Conservation (phyloP, 306 rosid species). For the Aeschynomene evenia region DNA sequence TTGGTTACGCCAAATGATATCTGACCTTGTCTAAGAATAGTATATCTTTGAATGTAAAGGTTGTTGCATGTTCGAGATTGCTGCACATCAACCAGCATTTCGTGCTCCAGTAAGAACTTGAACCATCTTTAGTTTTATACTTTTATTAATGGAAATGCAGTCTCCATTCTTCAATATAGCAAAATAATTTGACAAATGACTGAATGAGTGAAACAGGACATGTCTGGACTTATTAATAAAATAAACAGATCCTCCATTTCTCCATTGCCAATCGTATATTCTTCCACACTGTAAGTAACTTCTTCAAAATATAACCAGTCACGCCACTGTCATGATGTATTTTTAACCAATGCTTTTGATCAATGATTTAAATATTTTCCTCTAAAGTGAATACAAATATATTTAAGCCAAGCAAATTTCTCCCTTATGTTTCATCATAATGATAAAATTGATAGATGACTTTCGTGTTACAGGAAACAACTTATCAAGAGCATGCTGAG, state of each 20-base stretch:
- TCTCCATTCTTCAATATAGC: conserved; percentile 16
- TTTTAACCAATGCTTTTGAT: conserved; percentile 10
- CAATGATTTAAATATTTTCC: neutral
- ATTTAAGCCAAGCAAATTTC: conserved; percentile 5
- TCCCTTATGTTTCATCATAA: conserved; percentile 10
- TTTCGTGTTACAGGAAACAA: conserved; percentile 63
- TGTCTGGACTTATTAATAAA: conserved; percentile 87
- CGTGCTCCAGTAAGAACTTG: conserved; percentile 76
- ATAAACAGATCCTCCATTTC: conserved; percentile 88
- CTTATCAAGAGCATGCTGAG: conserved; percentile 89
- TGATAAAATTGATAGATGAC: conserved; percentile 24
- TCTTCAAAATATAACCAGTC: conserved; percentile 20
- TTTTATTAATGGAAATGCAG: conserved; percentile 10
- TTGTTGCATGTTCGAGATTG: conserved; percentile 91
- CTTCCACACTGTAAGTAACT: conserved; percentile 72
- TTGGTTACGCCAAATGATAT: conserved; percentile 7
- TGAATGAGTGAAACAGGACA: conserved; percentile 66
- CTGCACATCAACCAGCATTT: conserved; percentile 88
- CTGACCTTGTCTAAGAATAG: conserved; percentile 32
- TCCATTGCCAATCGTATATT: conserved; percentile 85
- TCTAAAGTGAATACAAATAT: conserved; percentile 12
- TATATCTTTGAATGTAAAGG: conserved; percentile 45
- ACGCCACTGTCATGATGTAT: conserved; percentile 10
- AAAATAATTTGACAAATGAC: conserved; percentile 14
- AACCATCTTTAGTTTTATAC: conserved; percentile 17